These are phyloP conservation scores for Emericellopsis atlantica DNA, from an alignment of 2,329 filamentous ascomycete genomes.

Conservation along the genomic window DNA sequence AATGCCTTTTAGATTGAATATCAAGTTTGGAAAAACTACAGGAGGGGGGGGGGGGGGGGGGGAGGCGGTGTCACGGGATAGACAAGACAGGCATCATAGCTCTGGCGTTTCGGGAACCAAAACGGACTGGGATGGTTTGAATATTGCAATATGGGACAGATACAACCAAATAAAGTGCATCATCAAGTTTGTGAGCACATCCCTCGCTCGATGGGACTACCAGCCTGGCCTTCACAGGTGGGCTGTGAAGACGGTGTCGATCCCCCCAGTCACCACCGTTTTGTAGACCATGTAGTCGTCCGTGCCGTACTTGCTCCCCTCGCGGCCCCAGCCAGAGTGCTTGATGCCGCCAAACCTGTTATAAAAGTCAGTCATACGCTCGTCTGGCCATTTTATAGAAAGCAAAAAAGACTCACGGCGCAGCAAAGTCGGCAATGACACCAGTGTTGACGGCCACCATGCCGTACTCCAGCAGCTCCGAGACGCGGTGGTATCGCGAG, in stretches of 20 bases:
- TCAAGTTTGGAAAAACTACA: no score
- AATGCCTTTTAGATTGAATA: background rate
- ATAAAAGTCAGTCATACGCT: slow-evolving; percentile 3
- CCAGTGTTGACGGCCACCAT: slow-evolving; percentile 58
- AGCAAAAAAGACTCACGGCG: slow-evolving; percentile 9
- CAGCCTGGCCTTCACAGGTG: background rate
- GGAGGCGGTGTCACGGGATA: no score
- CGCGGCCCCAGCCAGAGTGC: slow-evolving; percentile 46
- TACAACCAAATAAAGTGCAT: no score
- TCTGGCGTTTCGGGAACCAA: no score
- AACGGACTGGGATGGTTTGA: no score
- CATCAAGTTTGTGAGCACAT: no score
- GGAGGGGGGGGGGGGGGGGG: no score
- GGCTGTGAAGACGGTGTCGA: slow-evolving; percentile 2
- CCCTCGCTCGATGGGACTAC: no score
- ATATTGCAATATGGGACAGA: background rate
- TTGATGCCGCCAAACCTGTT: slow-evolving; percentile 46
- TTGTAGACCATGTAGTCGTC: slow-evolving; percentile 47
- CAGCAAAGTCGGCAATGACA: slow-evolving; percentile 15
- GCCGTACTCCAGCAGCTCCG: slow-evolving; percentile 43
- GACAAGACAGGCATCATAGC: no score
- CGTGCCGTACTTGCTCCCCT: slow-evolving; percentile 47
- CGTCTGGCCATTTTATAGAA: slow-evolving; percentile 20
- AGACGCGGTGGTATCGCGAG: slow-evolving; percentile 23
- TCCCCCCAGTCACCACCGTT: slow-evolving; percentile 30